Evolutionary conservation across 345 rosid genomes (phyloP), one percentile per base, ranked within the genome.

Genomic region (Salix brachista): DNA sequence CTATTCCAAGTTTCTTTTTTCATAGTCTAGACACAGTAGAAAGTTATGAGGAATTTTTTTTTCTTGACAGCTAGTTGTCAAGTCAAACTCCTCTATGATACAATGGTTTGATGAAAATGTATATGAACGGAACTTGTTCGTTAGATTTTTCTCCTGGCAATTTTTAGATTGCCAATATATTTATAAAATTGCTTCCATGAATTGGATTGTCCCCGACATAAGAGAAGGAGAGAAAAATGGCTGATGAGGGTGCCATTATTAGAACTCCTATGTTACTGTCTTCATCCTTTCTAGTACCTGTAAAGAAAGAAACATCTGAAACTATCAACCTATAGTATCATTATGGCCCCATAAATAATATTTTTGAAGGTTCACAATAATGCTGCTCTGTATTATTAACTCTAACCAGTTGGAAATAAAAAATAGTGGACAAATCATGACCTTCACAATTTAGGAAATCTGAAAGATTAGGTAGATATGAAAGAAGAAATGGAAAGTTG

Each of bases 261-360:
- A 21, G 28, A 79, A 69, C 30, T 52, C 32, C 25, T 67, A 64
- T 67, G 73, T 72, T 68, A 61, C 67, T 82, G 48, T 74, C 32
- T 30, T 61, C 42, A 34, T 32, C 56, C 72, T 36, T 75, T 71
- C 41, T 14, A 14, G n/a, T 58, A 75, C 23, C 61, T 75, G 42
- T 74, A 12, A 41, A 23, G 28, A 32, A 67, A 73, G 78, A 44
- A 79, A 73, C 74, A 71, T 41, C 75, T 58, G 62, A 69, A 58
- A 28, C 13, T 23, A 32, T 73, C 39, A 9, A 46, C 14, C 16
- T 68, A 37, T 36, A 34, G 50, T 44, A 64, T 72, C 42, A 36
- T 62, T 56, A 66, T 67, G 41, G 34, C 5, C 18, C 23, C 74
- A 6, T 44, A 64, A 80, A 52, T 46, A 52, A 72, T 32, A 14